Conservation (phyloP, 345 rosid genomes). For the Hypericum androsaemum region DNA sequence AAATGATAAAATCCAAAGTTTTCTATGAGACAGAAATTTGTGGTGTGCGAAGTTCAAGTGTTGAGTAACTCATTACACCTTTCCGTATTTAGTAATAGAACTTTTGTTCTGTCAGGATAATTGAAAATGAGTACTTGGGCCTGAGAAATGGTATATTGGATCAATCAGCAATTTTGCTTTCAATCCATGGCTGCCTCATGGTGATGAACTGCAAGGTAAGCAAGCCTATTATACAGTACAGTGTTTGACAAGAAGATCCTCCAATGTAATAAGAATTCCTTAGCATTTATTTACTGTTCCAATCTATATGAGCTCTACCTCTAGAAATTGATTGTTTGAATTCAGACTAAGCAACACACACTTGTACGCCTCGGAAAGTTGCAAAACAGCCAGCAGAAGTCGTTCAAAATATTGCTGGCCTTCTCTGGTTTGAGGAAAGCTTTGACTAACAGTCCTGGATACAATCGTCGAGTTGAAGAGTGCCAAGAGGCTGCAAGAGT, state of each 20-base stretch:
- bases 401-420: slow-evolving; percentile 79
- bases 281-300: neutral
- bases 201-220: slow-evolving; percentile 90
- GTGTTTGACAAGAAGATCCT: no score
- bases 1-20: no score
- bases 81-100: neutral
- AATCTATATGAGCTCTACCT: slow-evolving; percentile 18
- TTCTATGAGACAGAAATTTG: no score
- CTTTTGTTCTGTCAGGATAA: slow-evolving; percentile 42
- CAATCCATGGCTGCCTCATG: slow-evolving; percentile 68
- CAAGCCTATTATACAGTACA: no score
- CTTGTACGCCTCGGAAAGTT: slow-evolving; percentile 38
- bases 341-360: slow-evolving; percentile 69
- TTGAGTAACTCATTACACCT: no score
- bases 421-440: slow-evolving; percentile 91
- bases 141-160: slow-evolving; percentile 89
- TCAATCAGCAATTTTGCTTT: slow-evolving; percentile 89
- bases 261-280: no score
- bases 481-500: slow-evolving; percentile 87
- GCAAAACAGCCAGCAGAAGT: slow-evolving; percentile 21
- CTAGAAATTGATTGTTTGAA: slow-evolving; percentile 19
- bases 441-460: slow-evolving; percentile 83
- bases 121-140: slow-evolving; percentile 88
- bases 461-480: slow-evolving; percentile 78
- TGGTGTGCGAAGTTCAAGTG: no score